phyloP scores from a whole-genome alignment of 345 rosid genomes.

The Tarenaya hassleriana region DNA sequence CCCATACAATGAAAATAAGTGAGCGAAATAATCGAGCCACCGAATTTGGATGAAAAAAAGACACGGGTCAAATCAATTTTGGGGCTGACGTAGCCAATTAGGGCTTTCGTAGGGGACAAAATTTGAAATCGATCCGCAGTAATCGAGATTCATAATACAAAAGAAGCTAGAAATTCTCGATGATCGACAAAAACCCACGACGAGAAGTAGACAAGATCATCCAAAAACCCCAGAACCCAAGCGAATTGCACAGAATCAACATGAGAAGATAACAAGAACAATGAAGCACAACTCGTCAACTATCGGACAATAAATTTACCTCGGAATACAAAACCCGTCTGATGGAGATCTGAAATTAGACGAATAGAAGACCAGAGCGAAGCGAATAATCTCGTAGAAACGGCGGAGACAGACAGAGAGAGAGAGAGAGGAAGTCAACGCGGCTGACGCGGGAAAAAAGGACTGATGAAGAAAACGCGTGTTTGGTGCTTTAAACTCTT shows the following conservation, averaged over 20 bases:
- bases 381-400: too few relatives aligned
- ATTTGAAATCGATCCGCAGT: slow-evolving; percentile 7
- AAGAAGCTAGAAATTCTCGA: background rate
- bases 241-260: slow-evolving; percentile 7
- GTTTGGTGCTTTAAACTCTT: slow-evolving; percentile 16
- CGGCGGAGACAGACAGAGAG: slow-evolving; percentile 17
- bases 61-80: too few relatives aligned
- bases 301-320: slow-evolving; percentile 11
- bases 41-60: too few relatives aligned
- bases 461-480: slow-evolving; percentile 15
- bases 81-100: slow-evolving; percentile 15
- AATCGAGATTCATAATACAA: slow-evolving; percentile 5
- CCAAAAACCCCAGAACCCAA: slow-evolving; percentile 6
- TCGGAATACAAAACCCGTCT: background rate
- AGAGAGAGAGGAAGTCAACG: slow-evolving; percentile 24
- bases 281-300: background rate
- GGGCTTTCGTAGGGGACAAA: slow-evolving; percentile 15
- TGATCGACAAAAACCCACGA: slow-evolving; percentile 5
- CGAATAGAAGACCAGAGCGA: slow-evolving; percentile 19
- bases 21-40: too few relatives aligned
- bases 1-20: too few relatives aligned
- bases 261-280: slow-evolving; percentile 6
- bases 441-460: slow-evolving; percentile 23
- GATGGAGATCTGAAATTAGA: background rate
- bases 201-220: background rate